Evolutionary conservation across 2,329 filamentous ascomycete species (phyloP), one percentile per base, ranked within the genome.

Genomic region (Microsporum ferrugineum): DNA sequence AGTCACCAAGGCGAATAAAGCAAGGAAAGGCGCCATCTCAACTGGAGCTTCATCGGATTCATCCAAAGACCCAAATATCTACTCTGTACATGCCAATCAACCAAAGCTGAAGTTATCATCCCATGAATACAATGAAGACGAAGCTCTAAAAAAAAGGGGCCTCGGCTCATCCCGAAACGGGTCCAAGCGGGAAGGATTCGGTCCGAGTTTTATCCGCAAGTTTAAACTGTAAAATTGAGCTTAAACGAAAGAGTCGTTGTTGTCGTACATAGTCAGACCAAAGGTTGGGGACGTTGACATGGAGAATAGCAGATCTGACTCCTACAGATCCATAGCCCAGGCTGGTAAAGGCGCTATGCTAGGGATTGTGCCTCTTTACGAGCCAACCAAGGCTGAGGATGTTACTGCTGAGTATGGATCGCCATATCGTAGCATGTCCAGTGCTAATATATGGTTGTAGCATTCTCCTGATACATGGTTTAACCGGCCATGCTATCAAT

Each of bases 401-500:
- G 23, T 29, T 31, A 23, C 27, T 49, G 45, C 45, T 31, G 45
- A 49, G 45, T 49, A 31, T 4, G 23, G 7, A 29, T 23, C 4
- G 4, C n/a, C 7, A 12, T 3, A 10, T 12, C 45, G 14, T 10
- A 12, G 23, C 27, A 49, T 10, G 8, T 31, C 14, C 23, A 49
- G 23, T 29, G 10, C 27, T 31, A 49, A 49, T 5, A 27, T 49
- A 10, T 47, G 5, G 23, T n/a, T 33, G 39, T 39, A 60, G 58
- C 29, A 60, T 60, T 36, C 27, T 60, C 29, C 49, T 60, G 31
- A 23, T 60, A 5, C 45, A 51, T 39, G 45, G 58, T 27, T 51
- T 60, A 38, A 36, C 31, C 7, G 58, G 58, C 17, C 31, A 60
- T 14, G 12, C 58, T 36, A 14, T 60, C 38, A 34, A 53, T 53